These are phyloP conservation scores for Cochliopodium minus DNA, from an alignment of 208 protist species.

Conservation along the genomic window DNA sequence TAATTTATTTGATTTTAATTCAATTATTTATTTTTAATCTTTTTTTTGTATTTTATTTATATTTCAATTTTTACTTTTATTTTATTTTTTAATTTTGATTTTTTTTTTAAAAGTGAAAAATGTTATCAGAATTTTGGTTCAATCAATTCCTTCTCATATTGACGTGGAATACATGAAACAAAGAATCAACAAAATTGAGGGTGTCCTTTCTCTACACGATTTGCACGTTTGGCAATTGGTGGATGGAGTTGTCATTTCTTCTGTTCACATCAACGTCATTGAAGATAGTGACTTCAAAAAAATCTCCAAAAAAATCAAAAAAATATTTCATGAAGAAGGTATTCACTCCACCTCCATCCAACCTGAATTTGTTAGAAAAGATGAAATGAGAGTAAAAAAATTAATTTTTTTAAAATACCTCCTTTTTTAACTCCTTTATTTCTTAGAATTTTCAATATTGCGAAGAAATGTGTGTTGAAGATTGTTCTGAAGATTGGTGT, in stretches of 20 bases:
- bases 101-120: slow-evolving; percentile 11
- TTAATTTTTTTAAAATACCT: too few relatives aligned
- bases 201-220: slow-evolving; percentile 32
- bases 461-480: too few relatives aligned
- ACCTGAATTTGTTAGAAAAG: slow-evolving; percentile 33
- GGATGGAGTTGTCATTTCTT: slow-evolving; percentile 21
- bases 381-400: too few relatives aligned
- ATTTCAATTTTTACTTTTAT: too few relatives aligned
- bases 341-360: slow-evolving; percentile 43
- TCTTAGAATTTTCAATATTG: too few relatives aligned
- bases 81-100: background rate
- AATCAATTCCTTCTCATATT: slow-evolving; percentile 23
- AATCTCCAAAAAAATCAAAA: slow-evolving; percentile 21
- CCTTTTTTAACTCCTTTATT: too few relatives aligned
- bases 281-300: slow-evolving; percentile 1
- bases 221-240: slow-evolving; percentile 45
- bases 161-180: slow-evolving; percentile 18
- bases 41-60: too few relatives aligned
- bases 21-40: too few relatives aligned
- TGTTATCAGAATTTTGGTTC: slow-evolving; percentile 28
- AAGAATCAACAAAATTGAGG: slow-evolving; percentile 8
- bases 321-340: slow-evolving; percentile 30
- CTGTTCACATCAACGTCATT: slow-evolving; percentile 24
- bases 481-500: too few relatives aligned
- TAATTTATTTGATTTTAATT: too few relatives aligned